A percentile compares a stretch with the other conserved stretches of the same genome.
These are phyloP conservation scores for Termitomyces sp. DNA, from an alignment of 768 basidiomycete species.

Conservation along the genomic window DNA sequence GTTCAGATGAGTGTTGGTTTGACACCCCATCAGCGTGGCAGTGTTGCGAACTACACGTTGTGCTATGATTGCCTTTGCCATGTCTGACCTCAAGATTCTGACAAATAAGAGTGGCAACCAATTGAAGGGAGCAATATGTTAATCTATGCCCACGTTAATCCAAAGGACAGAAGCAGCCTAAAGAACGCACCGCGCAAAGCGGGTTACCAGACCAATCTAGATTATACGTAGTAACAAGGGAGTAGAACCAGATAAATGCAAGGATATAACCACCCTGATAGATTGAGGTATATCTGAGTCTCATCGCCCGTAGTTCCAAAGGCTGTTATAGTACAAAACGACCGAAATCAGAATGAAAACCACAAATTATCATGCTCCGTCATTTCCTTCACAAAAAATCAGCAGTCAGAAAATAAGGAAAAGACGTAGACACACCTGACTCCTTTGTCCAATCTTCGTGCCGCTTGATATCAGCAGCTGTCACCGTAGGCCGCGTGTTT, in stretches of 20 bases:
- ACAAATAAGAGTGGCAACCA: no score
- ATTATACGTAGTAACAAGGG: not conserved
- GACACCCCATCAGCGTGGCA: not conserved
- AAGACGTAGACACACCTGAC: slow-evolving; percentile 48
- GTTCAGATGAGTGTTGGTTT: not conserved
- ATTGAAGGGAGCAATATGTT: not conserved
- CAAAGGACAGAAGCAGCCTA: not conserved
- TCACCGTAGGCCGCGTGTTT: slow-evolving; percentile 83
- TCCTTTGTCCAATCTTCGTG: slow-evolving; percentile 85
- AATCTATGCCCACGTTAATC: not conserved
- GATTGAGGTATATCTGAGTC: not conserved
- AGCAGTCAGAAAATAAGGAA: not conserved
- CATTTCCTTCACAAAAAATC: slow-evolving; percentile 7
- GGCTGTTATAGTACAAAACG: not conserved
- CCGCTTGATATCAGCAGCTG: slow-evolving; percentile 76
- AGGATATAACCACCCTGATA: not conserved
- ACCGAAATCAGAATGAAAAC: not conserved
- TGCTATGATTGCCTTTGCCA: not conserved
- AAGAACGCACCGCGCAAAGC: not conserved
- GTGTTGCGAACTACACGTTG: not conserved
- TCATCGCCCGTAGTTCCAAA: not conserved
- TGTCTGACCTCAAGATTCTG: not conserved
- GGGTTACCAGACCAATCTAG: not conserved
- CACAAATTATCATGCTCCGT: slow-evolving; percentile 10
- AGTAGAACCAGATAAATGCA: slow-evolving; percentile 1